Conservation (phyloP, 768 basidiomycete species). For the Calocera cornea region DNA sequence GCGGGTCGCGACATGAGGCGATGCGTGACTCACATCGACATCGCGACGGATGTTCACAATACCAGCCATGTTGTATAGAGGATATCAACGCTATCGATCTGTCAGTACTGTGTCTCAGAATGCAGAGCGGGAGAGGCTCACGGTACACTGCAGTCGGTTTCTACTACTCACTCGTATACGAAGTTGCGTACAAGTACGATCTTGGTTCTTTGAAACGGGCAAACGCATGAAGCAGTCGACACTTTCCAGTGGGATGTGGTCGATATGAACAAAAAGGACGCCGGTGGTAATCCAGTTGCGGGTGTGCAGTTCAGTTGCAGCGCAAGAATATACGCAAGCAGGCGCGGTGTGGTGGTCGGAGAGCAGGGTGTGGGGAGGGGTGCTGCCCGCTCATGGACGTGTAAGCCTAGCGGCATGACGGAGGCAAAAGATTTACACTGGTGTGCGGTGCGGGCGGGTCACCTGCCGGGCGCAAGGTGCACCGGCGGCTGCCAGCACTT, state of each 20-base stretch:
- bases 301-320: background rate
- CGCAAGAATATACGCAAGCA: background rate
- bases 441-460: too few species aligned
- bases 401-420: background rate
- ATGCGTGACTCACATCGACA: constrained; percentile 42
- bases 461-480: too few species aligned
- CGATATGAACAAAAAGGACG: background rate
- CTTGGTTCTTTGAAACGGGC: background rate
- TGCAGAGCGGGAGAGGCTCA: too few species aligned
- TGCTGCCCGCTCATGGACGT: background rate
- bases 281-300: background rate
- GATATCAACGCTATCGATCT: background rate
- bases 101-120: background rate
- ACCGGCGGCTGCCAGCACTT: too few species aligned
- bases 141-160: background rate
- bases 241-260: background rate
- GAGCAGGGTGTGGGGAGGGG: background rate
- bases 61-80: constrained; percentile 68
- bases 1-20: background rate
- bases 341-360: background rate
- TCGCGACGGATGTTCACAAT: constrained; percentile 89
- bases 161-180: constrained; percentile 4
- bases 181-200: constrained; percentile 4
- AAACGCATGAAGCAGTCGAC: constrained; percentile 5
- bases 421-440: background rate